Percentiles rank a stretch among this genome's conserved stretches.
These are phyloP conservation scores for Aspergillus asperescens DNA, from an alignment of 495 filamentous ascomycete species.

Conservation along the genomic window DNA sequence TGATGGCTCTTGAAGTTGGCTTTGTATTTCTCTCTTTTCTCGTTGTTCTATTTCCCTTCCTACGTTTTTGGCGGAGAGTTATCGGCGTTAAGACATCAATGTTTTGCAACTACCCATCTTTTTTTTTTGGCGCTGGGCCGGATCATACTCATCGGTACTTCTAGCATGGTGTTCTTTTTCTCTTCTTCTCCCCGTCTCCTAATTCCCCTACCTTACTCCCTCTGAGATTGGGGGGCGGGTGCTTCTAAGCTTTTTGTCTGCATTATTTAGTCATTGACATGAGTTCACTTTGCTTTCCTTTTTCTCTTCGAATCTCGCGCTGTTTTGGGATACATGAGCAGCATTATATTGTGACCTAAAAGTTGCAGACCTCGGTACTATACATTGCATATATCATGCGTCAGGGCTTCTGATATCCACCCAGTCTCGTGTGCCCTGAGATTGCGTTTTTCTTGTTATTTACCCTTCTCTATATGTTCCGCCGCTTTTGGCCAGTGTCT, in stretches of 20 bases:
- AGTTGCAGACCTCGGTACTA: conserved; percentile 20
- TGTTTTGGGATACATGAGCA: conserved; percentile 18
- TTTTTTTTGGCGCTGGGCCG: conserved; percentile 32
- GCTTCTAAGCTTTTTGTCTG: conserved; percentile 12
- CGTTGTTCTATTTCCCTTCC: conserved; percentile 17
- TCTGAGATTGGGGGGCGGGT: conserved; percentile 5
- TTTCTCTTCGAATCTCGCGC: conserved; percentile 2
- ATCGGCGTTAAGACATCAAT: conserved; percentile 34
- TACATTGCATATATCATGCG: conserved; percentile 21
- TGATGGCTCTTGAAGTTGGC: conserved; percentile 11
- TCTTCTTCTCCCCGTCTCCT: conserved; percentile 4
- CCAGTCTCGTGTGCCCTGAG: conserved; percentile 17
- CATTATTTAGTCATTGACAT: conserved; percentile 15
- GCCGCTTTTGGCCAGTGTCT: neutral
- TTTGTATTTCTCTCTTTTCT: conserved; percentile 20
- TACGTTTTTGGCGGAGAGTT: conserved; percentile 28
- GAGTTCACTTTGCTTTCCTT: neutral
- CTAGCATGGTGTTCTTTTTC: conserved; percentile 21
- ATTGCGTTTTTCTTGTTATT: conserved; percentile 24
- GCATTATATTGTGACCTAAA: conserved; percentile 17
- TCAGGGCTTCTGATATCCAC: conserved; percentile 23
- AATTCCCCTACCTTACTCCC: conserved; percentile 3
- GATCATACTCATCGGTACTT: conserved; percentile 21
- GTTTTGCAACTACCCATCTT: conserved; percentile 22
- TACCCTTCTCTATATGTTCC: neutral